Percentiles rank a stretch among this genome's conserved stretches.
These are phyloP conservation scores for Huntiella moniliformis DNA, from an alignment of 2,329 filamentous ascomycete species.

Conservation along the genomic window DNA sequence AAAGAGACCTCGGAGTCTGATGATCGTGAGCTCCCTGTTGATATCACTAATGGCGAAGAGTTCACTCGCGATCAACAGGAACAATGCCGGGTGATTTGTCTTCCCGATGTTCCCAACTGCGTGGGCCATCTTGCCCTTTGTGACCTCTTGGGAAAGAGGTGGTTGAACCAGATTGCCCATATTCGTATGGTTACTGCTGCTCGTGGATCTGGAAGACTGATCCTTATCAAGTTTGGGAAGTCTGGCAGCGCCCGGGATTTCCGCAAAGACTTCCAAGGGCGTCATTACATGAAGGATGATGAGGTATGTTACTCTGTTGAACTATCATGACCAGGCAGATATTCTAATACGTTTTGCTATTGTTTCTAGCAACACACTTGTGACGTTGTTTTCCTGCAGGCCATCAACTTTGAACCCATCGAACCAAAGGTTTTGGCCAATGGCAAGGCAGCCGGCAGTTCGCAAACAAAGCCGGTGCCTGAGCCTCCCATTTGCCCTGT, in stretches of 20 bases:
- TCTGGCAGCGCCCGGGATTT: slow-evolving; percentile 57
- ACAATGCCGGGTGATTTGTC: slow-evolving; percentile 66
- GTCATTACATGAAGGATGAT: slow-evolving; percentile 56
- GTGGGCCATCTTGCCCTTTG: slow-evolving; percentile 80
- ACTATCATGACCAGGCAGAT: neutral
- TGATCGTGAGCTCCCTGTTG: slow-evolving; percentile 13
- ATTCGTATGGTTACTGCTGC: slow-evolving; percentile 88
- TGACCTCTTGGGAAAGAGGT: slow-evolving; percentile 77
- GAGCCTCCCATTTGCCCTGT: slow-evolving; percentile 93
- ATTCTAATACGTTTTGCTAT: slow-evolving; percentile 12
- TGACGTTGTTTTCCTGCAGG: slow-evolving; percentile 86
- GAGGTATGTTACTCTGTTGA: slow-evolving; percentile 13
- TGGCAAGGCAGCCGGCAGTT: slow-evolving; percentile 16
- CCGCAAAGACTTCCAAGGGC: slow-evolving; percentile 78
- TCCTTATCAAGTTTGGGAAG: slow-evolving; percentile 81
- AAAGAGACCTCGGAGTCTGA: slow-evolving; percentile 41
- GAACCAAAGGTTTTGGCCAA: slow-evolving; percentile 22
- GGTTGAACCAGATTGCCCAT: slow-evolving; percentile 72
- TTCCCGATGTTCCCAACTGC: slow-evolving; percentile 86
- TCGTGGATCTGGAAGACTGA: slow-evolving; percentile 79
- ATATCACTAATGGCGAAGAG: neutral
- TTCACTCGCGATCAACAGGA: slow-evolving; percentile 31
- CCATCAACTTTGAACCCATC: slow-evolving; percentile 60
- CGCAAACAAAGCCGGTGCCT: slow-evolving; percentile 60
- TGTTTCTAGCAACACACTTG: slow-evolving; percentile 62